A percentile compares a stretch with the other conserved stretches of the same genome.
phyloP scores from a whole-genome alignment of 441 rosid species.

The Daphne laureola region DNA sequence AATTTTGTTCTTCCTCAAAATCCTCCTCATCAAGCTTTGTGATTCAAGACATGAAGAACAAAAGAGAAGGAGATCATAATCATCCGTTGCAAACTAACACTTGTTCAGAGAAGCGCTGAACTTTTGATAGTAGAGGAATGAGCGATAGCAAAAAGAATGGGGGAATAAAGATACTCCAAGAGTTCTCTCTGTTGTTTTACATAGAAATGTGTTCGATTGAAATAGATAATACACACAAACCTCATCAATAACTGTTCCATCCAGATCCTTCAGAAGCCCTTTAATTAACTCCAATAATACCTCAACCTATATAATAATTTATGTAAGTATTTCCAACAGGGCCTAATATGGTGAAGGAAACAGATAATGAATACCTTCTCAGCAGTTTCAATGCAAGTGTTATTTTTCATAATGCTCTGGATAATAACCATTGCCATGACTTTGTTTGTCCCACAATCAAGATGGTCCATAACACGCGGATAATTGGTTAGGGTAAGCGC shows the following conservation, averaged over 20 bases:
- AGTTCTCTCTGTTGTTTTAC: constrained; percentile 3
- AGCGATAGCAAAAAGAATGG: constrained; percentile 8
- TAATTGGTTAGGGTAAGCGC: constrained; percentile 59
- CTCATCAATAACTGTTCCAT: constrained; percentile 45
- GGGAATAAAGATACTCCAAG: constrained; percentile 8
- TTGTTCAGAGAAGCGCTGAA: background rate
- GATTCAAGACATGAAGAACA: constrained; percentile 10
- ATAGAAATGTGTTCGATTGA: constrained; percentile 1
- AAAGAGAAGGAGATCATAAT: constrained; percentile 6
- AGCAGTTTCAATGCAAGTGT: constrained; percentile 47
- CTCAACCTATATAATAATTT: constrained; percentile 45
- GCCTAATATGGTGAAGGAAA: constrained; percentile 8
- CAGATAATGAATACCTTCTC: constrained; percentile 36
- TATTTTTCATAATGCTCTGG: constrained; percentile 61
- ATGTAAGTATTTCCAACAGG: constrained; percentile 13
- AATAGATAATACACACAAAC: constrained; percentile 19
- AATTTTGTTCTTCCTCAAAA: constrained; percentile 65
- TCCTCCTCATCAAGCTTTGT: constrained; percentile 69
- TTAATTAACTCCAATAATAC: constrained; percentile 56
- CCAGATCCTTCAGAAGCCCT: constrained; percentile 61
- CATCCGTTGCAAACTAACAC: background rate
- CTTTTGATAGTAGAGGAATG: constrained; percentile 7
- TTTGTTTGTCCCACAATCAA: constrained; percentile 57
- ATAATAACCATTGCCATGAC: constrained; percentile 69
- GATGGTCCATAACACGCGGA: constrained; percentile 63